Evolutionary conservation across 768 basidiomycete genomes (phyloP), one percentile per base, ranked within the genome.

Genomic region (Termitomyces sp.): DNA sequence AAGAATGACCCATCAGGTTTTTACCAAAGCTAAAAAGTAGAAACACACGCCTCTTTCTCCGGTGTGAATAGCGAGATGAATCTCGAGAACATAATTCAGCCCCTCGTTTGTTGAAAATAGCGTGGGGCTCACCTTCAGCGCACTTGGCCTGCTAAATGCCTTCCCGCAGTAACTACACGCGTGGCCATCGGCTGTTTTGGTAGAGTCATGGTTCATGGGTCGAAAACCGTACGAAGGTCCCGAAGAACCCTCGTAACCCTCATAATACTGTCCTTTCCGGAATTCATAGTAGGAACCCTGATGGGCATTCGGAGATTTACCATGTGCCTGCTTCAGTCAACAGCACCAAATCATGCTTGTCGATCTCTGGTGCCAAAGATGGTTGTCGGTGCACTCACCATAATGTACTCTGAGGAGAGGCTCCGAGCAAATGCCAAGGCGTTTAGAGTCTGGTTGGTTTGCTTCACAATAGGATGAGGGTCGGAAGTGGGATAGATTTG

Each of bases 51-150:
- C 63, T 67, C 55, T 62, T 59, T 66, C 63, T 53, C 64, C 64
- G 32, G 64, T 66, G 37, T 66, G 64, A 11, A 64, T 64, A 14
- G 64, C 64, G 43, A 64, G 54, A 58, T 66, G 64, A 44, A 66
- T 66, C 64, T 66, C 41, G 17, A 27, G 42, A 51, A 39, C 10
- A 28, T 40, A 23, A 11, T 28, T 14, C 11, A 28, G 19, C 3
- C 19, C 14, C 12, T 51, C 37, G n/a, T 6, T 7, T 6, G 12
- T 6, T 8, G 3, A 19, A 25, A 10, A 19, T 28, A 51, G 19
- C 37, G 25, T 19, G 14, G 3, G 27, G 41, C 62, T 37, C 42
- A 66, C 64, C 61, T 66, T 64, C 34, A 66, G 61, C 30, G 64
- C 64, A 48, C 64, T 66, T 46, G 64, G 64, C 49, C 64, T 59